Percentiles rank a stretch among this genome's conserved stretches.
phyloP scores from a whole-genome alignment of 164 flowering plant genomes.

The Pachysandra terminalis region DNA sequence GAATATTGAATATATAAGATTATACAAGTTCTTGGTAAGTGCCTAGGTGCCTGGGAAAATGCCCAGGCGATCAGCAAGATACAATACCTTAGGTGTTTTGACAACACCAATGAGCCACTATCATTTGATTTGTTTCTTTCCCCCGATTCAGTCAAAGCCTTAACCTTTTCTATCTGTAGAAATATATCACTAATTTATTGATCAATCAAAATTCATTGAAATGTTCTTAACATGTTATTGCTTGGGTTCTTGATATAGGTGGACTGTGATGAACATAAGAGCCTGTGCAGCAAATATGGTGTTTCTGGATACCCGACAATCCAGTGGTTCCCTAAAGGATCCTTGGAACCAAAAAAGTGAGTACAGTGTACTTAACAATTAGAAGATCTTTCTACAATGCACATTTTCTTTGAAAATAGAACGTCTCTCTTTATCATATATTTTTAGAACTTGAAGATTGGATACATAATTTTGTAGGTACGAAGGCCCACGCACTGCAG shows the following conservation, averaged over 20 bases:
- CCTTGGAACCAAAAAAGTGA: constrained; percentile 93
- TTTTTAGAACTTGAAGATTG: no score
- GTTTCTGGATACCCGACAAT: constrained; percentile 93
- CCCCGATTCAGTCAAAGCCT: not conserved
- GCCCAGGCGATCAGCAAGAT: no score
- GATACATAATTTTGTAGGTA: constrained; percentile 40
- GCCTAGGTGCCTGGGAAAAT: no score
- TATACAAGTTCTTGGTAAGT: no score
- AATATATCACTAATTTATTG: no score
- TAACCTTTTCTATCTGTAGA: not conserved
- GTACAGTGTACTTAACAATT: constrained; percentile 9
- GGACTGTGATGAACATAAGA: constrained; percentile 95
- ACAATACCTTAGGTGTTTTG: no score
- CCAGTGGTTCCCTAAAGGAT: constrained; percentile 93
- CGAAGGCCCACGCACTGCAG: constrained; percentile 89
- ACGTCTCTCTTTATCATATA: not conserved
- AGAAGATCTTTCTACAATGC: not conserved
- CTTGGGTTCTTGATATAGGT: constrained; percentile 40
- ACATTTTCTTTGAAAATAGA: no score
- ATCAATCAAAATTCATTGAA: not conserved
- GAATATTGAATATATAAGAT: no score
- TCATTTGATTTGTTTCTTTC: no score
- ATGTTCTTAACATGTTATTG: not conserved
- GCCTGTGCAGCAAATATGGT: constrained; percentile 70
- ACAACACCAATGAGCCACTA: no score